Base-by-base conservation (phyloP, 1,139 yeast species). In the Hemisphaericaspora subhashii region DNA sequence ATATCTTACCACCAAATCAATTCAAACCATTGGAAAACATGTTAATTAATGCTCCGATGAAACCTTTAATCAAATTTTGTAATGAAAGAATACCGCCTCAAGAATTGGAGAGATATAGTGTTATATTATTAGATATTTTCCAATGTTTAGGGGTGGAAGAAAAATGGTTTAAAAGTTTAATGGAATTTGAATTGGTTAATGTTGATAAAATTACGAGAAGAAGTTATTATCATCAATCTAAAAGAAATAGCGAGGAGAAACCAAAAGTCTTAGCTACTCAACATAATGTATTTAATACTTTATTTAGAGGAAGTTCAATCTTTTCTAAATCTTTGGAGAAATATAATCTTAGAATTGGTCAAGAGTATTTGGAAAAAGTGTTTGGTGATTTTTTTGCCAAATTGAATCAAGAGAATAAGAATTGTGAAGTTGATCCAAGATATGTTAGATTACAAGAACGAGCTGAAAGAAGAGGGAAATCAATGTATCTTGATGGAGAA, bases 241-340 rank as follows among this genome's bases (percentile, higher is more conserved):
- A 24, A 15, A 45, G 58, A 26, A 54, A 50, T 39, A 53, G 55
- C 35, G 55, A 47, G 8, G 39, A 40, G 24, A 33, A 39, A 12
- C 36, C 40, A 10, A 15, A 38, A 8, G 40, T 40, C n/a, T 17
- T 28, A 14, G 31, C 31, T 9, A 61, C 65, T 2, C 54, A 58
- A 35, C 72, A 64, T 40, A 74, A 79, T 51, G 75, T 79, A 1
- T 79, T 79, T 57, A 86, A 86, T 51, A 81, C 95, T 0, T 60
- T 92, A 15, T 90, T 92, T 55, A 70, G 98, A 49, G 96, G 97
- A 0, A 85, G 87, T 40, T 82, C 95, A 1, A 71, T 89, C 8
- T 72, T 90, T 45, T 83, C 96, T 0, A 87, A 86, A 55, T 76
- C 95, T 0, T 59, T 90, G 37, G 98, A 92, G 51, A 72, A 78